phyloP scores from a whole-genome alignment of 306 rosid species.

The Vigna trinervia region DNA sequence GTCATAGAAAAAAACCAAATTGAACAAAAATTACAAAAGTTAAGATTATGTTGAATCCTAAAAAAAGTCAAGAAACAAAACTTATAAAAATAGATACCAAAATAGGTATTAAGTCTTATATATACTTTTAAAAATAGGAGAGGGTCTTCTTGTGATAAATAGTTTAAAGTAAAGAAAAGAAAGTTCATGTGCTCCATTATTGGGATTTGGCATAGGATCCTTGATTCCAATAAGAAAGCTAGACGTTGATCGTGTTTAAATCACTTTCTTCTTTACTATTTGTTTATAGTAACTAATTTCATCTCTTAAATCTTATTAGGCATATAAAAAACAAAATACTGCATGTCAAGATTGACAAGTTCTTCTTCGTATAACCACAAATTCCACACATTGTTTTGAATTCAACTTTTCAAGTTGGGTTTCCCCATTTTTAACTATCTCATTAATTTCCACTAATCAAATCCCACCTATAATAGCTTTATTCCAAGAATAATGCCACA shows the following conservation, averaged over 20 bases:
- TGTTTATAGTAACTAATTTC: neutral
- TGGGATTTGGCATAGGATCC: conserved; percentile 5
- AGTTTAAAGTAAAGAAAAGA: neutral
- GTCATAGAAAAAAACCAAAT: too few species aligned
- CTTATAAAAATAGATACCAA: too few species aligned
- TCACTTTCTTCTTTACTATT: conserved; percentile 14
- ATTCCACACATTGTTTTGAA: neutral
- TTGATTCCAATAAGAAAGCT: neutral
- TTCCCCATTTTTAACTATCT: neutral
- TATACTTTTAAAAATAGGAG: too few species aligned
- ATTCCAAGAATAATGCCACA: conserved; percentile 2
- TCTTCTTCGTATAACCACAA: conserved; percentile 30
- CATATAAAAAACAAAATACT: neutral
- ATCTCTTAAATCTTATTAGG: neutral
- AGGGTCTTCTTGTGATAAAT: neutral
- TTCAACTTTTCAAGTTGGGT: conserved; percentile 16
- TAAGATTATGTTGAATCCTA: too few species aligned
- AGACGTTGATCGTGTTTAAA: conserved; percentile 27
- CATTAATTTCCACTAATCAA: neutral
- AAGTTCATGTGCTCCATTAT: conserved; percentile 19
- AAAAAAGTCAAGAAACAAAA: too few species aligned
- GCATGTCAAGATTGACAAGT: neutral
- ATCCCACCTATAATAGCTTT: neutral
- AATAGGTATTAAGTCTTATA: too few species aligned
- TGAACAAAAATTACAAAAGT: too few species aligned